phyloP scores from a whole-genome alignment of 768 basidiomycete species.

The Lactarius quietus region DNA sequence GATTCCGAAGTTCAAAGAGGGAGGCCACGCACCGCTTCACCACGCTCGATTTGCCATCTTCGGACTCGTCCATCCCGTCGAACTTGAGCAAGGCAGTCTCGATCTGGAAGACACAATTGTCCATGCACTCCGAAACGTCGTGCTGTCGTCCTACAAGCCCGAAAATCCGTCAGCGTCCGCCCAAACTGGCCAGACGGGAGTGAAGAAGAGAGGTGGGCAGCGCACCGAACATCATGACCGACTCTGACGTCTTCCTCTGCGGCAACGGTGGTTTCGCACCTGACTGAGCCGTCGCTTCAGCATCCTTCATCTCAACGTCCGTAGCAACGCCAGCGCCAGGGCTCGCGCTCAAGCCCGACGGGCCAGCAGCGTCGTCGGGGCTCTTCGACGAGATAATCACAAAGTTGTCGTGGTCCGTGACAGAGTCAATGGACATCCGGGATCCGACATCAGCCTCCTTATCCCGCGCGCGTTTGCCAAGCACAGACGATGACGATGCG shows the following conservation, averaged over 20 bases:
- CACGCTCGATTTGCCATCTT: conserved; percentile 64
- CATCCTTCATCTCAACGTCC: conserved; percentile 35
- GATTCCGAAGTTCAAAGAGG: too few species aligned
- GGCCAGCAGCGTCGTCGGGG: conserved; percentile 26
- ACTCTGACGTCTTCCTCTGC: conserved; percentile 53
- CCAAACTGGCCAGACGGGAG: not conserved
- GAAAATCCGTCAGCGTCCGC: not conserved
- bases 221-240: conserved; percentile 89
- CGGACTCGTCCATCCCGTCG: conserved; percentile 44
- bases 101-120: conserved; percentile 98
- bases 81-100: conserved; percentile 87
- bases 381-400: conserved; percentile 40
- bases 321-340: not conserved
- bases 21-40: conserved; percentile 71
- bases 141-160: conserved; percentile 76
- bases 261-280: conserved; percentile 51
- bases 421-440: conserved; percentile 55
- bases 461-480: conserved; percentile 64
- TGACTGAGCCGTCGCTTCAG: conserved; percentile 23
- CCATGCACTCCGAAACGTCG: conserved; percentile 98
- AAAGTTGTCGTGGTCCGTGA: too few species aligned
- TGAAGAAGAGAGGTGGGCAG: not conserved
- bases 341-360: too few species aligned
- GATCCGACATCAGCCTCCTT: conserved; percentile 32
- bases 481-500: conserved; percentile 37